A percentile compares a stretch with the other conserved stretches of the same genome.
Conservation (phyloP, 2,329 filamentous ascomycete genomes). For the Helotiales sp. region DNA sequence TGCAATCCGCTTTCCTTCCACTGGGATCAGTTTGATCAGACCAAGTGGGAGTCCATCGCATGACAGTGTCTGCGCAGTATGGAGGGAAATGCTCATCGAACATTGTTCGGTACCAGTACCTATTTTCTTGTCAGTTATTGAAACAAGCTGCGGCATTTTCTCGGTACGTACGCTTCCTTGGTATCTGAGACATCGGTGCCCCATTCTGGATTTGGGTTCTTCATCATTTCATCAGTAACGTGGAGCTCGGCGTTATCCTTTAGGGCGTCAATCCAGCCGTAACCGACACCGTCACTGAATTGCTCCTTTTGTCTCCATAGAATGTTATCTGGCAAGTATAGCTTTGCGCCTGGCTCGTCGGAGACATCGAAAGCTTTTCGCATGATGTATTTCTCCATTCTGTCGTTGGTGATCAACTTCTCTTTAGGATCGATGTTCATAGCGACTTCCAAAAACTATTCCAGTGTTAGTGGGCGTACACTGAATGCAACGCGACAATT, state of each 20-base stretch:
- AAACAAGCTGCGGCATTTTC: neutral
- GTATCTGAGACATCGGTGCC: conserved; percentile 89
- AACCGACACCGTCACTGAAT: conserved; percentile 97
- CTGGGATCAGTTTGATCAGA: conserved; percentile 95
- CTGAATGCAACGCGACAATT: too few relatives aligned
- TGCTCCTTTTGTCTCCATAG: conserved; percentile 99
- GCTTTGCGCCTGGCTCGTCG: conserved; percentile 77
- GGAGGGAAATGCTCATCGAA: conserved; percentile 98
- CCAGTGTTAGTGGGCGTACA: conserved; percentile 28
- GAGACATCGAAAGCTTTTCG: conserved; percentile 96
- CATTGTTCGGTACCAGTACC: conserved; percentile 97
- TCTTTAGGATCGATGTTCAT: conserved; percentile 96
- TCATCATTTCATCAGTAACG: conserved; percentile 97
- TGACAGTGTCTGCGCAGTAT: conserved; percentile 88
- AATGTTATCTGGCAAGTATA: conserved; percentile 95
- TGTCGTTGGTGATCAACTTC: conserved; percentile 81
- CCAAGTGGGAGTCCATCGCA: conserved; percentile 98
- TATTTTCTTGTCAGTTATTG: conserved; percentile 43
- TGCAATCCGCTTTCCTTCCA: conserved; percentile 55
- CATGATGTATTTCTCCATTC: conserved; percentile 96
- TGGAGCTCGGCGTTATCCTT: conserved; percentile 92
- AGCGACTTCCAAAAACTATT: conserved; percentile 81
- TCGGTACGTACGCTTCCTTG: conserved; percentile 81
- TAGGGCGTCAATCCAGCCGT: conserved; percentile 97
- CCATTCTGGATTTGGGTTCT: conserved; percentile 97